Evolutionary conservation across 345 rosid genomes (phyloP).

Genomic region (Salix udensis): DNA sequence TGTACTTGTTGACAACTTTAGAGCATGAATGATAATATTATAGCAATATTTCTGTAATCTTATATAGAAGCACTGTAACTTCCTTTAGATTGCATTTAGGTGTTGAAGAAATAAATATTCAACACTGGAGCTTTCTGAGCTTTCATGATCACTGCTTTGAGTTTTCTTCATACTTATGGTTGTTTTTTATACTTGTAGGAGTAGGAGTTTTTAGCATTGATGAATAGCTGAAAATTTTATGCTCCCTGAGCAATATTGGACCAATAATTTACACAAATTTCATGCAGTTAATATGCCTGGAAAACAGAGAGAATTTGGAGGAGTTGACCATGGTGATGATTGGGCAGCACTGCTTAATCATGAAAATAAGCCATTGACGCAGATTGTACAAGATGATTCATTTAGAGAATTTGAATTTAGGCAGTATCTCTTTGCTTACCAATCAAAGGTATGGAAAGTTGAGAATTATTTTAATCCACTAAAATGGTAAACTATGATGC

Average conservation of each 20-base stretch:
- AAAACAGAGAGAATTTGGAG: slow-evolving; percentile 87
- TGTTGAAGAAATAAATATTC: too few relatives aligned
- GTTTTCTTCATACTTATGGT: too few relatives aligned
- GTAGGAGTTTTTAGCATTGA: neutral
- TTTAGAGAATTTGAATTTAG: slow-evolving; percentile 92
- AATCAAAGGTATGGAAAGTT: slow-evolving; percentile 62
- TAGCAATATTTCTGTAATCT: too few relatives aligned
- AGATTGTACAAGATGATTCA: slow-evolving; percentile 86
- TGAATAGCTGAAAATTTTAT: neutral
- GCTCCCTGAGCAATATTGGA: slow-evolving; percentile 5
- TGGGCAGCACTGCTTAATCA: slow-evolving; percentile 76
- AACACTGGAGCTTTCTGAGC: too few relatives aligned
- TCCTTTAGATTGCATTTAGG: too few relatives aligned
- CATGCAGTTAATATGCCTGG: slow-evolving; percentile 65
- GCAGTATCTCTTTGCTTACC: slow-evolving; percentile 91
- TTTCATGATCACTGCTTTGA: too few relatives aligned
- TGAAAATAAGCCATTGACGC: slow-evolving; percentile 65
- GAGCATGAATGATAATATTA: too few relatives aligned
- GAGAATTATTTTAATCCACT: slow-evolving; percentile 20
- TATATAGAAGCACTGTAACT: too few relatives aligned
- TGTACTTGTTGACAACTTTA: too few relatives aligned
- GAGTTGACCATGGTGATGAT: slow-evolving; percentile 82
- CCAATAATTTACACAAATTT: slow-evolving; percentile 7
- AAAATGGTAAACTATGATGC: neutral
- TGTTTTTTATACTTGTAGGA: neutral